These are phyloP conservation scores for Meripilus lineatus DNA, from an alignment of 1,284 basidiomycete genomes.

Conservation along the genomic window DNA sequence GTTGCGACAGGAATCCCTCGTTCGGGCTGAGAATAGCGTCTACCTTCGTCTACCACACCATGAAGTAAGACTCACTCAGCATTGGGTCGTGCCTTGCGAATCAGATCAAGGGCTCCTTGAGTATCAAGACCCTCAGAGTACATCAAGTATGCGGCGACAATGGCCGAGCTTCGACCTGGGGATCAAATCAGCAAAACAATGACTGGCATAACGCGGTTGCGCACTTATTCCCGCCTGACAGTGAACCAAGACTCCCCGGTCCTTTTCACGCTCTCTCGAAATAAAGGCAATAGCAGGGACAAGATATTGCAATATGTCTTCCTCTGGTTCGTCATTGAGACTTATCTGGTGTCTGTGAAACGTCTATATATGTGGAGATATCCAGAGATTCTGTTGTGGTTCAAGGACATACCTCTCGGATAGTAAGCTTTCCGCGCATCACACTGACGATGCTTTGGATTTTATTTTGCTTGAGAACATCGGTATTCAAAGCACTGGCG, in stretches of 20 bases:
- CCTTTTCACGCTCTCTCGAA: conserved; percentile 67
- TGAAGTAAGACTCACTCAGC: conserved; percentile 54
- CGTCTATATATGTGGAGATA: conserved; percentile 59
- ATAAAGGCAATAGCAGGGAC: conserved; percentile 79
- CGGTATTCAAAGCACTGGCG: conserved; percentile 29
- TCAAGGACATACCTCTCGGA: conserved; percentile 52
- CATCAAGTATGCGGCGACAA: conserved; percentile 85
- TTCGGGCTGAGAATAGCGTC: conserved; percentile 56
- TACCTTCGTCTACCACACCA: not conserved
- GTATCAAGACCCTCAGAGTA: conserved; percentile 60
- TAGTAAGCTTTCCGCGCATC: conserved; percentile 64
- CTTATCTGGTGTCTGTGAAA: conserved; percentile 68
- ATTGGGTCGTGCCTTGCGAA: conserved; percentile 58
- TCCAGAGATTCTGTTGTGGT: conserved; percentile 33
- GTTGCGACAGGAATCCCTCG: conserved; percentile 70
- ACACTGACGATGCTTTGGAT: conserved; percentile 69
- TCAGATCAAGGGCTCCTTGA: conserved; percentile 62
- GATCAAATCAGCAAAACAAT: not conserved
- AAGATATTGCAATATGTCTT: conserved; percentile 74
- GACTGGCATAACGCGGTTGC: conserved; percentile 26
- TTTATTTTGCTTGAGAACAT: conserved; percentile 50
- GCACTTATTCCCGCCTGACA: conserved; percentile 84
- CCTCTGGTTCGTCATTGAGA: conserved; percentile 65
- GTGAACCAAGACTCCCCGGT: conserved; percentile 77
- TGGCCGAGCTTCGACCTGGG: conserved; percentile 73